These are phyloP conservation scores for Cyclocybe aegerita DNA, from an alignment of 768 basidiomycete species.

Conservation along the genomic window DNA sequence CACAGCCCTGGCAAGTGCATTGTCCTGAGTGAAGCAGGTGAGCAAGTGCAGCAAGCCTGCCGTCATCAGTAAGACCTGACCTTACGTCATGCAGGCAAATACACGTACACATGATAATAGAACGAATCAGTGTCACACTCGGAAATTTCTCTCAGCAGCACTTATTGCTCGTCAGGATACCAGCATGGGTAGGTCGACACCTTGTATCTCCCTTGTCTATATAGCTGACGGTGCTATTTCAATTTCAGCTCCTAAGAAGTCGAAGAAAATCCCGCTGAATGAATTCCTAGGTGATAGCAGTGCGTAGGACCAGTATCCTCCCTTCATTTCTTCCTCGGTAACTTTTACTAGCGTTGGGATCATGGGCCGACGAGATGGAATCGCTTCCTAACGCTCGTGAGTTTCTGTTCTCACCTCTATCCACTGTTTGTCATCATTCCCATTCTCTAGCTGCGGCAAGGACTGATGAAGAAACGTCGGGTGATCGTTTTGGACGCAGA, in stretches of 20 bases:
- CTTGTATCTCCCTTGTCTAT: background rate
- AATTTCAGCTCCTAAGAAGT: conserved; percentile 80
- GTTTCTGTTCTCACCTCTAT: conserved; percentile 28
- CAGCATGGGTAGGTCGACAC: too few relatives aligned
- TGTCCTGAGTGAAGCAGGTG: too few relatives aligned
- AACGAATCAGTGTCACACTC: too few relatives aligned
- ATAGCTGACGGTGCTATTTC: background rate
- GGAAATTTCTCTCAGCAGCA: too few relatives aligned
- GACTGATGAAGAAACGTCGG: conserved; percentile 58
- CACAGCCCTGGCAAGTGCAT: too few relatives aligned
- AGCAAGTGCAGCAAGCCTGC: too few relatives aligned
- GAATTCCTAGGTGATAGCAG: conserved; percentile 89
- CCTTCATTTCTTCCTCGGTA: conserved; percentile 17
- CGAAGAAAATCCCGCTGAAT: conserved; percentile 89
- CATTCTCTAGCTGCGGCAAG: conserved; percentile 59
- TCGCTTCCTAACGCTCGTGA: conserved; percentile 88
- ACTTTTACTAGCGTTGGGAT: conserved; percentile 67
- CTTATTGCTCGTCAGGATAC: too few relatives aligned
- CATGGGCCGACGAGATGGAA: conserved; percentile 99
- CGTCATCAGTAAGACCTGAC: too few relatives aligned
- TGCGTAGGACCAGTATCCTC: conserved; percentile 38
- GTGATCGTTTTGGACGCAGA: conserved; percentile 53
- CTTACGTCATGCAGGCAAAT: too few relatives aligned
- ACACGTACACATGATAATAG: too few relatives aligned
- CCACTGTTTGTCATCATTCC: conserved; percentile 6